Evolutionary conservation across 306 rosid species (phyloP).

Genomic region (Acacia confusa): DNA sequence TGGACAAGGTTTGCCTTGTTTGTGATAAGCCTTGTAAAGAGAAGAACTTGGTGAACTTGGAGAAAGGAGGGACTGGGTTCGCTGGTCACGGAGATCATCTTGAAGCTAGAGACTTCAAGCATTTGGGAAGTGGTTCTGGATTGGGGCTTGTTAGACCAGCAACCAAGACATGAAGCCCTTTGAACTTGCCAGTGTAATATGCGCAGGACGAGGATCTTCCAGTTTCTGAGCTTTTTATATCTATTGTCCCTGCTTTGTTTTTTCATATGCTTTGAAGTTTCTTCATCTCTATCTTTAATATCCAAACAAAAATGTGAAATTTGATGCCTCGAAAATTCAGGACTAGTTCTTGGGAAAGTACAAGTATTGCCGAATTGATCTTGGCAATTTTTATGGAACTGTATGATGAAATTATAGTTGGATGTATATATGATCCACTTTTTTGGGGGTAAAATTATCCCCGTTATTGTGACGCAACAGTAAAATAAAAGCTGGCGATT

Average conservation of each 20-base stretch:
- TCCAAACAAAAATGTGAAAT: not conserved
- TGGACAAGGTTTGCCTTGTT: conserved; percentile 89
- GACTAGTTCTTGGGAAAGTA: not conserved
- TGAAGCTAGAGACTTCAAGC: conserved; percentile 90
- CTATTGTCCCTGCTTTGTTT: not conserved
- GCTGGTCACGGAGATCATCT: conserved; percentile 88
- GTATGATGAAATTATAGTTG: too few species aligned
- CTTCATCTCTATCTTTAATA: not conserved
- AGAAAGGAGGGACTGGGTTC: conserved; percentile 91
- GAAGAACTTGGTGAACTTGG: conserved; percentile 74
- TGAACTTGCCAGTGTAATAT: not conserved
- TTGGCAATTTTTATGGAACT: too few species aligned
- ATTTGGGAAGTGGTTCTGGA: conserved; percentile 97
- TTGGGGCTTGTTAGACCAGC: conserved; percentile 94
- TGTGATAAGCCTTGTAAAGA: conserved; percentile 85
- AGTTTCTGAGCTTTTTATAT: not conserved
- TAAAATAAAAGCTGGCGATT: too few species aligned
- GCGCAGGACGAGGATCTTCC: not conserved
- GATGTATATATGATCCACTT: too few species aligned
- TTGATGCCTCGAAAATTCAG: not conserved
- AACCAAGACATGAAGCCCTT: conserved; percentile 54
- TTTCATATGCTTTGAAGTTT: not conserved
- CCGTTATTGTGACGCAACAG: too few species aligned
- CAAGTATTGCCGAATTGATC: not conserved
- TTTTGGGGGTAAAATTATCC: too few species aligned